Evolutionary conservation across 2,329 filamentous ascomycete genomes (phyloP).

Genomic region (Colletotrichum aenigma): DNA sequence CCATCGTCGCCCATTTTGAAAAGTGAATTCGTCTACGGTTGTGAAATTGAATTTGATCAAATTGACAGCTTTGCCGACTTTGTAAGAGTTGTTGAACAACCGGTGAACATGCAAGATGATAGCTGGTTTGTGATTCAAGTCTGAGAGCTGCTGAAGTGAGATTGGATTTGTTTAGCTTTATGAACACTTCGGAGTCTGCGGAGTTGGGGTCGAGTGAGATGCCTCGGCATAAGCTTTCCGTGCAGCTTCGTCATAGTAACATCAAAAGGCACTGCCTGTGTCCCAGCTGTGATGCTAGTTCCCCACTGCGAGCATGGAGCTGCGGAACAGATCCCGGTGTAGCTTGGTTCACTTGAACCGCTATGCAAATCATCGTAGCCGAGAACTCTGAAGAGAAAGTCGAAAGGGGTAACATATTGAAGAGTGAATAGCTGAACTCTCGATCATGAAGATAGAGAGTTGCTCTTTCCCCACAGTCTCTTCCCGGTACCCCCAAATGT

Average conservation of each 20-base stretch:
- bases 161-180: neutral
- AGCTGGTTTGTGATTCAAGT: neutral
- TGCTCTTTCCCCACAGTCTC: neutral
- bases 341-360: neutral
- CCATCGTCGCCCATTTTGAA: constrained; percentile 21
- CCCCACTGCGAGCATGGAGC: neutral
- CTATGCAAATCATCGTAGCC: neutral
- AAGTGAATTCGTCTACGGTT: neutral
- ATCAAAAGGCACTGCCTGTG: neutral
- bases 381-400: neutral
- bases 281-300: neutral
- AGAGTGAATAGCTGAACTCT: neutral
- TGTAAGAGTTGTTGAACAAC: neutral
- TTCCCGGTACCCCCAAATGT: neutral
- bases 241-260: neutral
- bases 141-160: neutral
- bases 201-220: neutral
- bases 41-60: neutral
- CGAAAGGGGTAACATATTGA: neutral
- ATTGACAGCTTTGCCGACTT: neutral
- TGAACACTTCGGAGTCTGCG: neutral
- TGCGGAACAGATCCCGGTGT: neutral
- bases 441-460: neutral
- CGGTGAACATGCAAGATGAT: neutral
- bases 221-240: constrained; percentile 3